These are phyloP conservation scores for Nannochloris sp. DNA, from an alignment of 139 green algal species.

Conservation along the genomic window DNA sequence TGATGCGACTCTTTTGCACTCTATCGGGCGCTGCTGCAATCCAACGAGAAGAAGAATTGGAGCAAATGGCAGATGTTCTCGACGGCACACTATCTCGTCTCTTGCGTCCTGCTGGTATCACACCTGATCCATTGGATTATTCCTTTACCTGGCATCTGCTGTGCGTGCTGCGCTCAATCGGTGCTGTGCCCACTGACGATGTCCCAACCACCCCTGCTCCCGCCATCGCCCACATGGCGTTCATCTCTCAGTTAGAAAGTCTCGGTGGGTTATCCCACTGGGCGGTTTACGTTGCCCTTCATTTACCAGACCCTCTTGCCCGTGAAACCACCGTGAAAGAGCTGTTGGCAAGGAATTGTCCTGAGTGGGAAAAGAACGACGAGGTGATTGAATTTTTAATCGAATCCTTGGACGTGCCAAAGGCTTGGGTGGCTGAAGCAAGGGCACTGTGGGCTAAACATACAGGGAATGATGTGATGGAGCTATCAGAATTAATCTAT, in stretches of 20 bases:
- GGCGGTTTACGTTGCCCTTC: conserved; percentile 68
- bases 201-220: background rate
- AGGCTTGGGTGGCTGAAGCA: conserved; percentile 34
- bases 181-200: conserved; percentile 6
- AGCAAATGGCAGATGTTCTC: background rate
- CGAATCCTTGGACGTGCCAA: conserved; percentile 37
- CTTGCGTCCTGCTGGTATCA: conserved; percentile 31
- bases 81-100: conserved; percentile 15
- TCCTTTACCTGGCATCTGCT: conserved; percentile 54
- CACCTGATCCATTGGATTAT: conserved; percentile 58
- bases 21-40: background rate
- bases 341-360: conserved; percentile 38
- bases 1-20: conserved; percentile 51
- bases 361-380: conserved; percentile 33
- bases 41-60: background rate
- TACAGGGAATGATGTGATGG: conserved; percentile 15
- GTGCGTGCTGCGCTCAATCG: conserved; percentile 42
- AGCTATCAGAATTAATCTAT: conserved; percentile 27
- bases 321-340: conserved; percentile 14
- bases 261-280: conserved; percentile 47
- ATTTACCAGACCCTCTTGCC: conserved; percentile 37
- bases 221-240: conserved; percentile 19
- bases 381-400: conserved; percentile 32
- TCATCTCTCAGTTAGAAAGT: conserved; percentile 54
- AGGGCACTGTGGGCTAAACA: conserved; percentile 34